A percentile compares a stretch with the other conserved stretches of the same genome.
Evolutionary conservation across 1,139 yeast genomes (phyloP).

Genomic region (Pichia sp.): DNA sequence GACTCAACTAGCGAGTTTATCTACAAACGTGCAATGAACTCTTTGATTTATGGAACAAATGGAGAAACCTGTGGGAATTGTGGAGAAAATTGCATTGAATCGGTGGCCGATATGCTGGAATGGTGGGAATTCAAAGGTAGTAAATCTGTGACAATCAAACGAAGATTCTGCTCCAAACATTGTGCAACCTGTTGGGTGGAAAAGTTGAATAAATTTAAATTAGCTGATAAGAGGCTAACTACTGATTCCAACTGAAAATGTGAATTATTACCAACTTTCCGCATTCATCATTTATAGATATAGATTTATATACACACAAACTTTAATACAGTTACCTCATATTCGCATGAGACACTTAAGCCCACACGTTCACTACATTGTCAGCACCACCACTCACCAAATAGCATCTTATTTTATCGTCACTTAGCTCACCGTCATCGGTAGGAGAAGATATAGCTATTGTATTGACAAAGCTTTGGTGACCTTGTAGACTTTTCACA

Average conservation of each 20-base stretch:
- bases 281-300: too few species aligned
- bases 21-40: conserved; percentile 39
- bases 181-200: conserved; percentile 37
- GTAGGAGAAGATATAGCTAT: conserved; percentile 54
- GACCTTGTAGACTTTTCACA: conserved; percentile 54
- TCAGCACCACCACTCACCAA: conserved; percentile 62
- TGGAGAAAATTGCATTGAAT: conserved; percentile 39
- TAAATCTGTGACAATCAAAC: conserved; percentile 39
- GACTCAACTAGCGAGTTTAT: conserved; percentile 35
- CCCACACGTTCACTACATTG: conserved; percentile 51
- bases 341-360: conserved; percentile 21
- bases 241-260: not conserved
- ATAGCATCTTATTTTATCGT: conserved; percentile 50
- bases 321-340: not conserved
- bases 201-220: conserved; percentile 15
- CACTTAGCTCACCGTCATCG: conserved; percentile 15
- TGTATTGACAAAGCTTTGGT: conserved; percentile 68
- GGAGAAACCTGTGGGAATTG: conserved; percentile 53
- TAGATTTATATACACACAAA: not conserved
- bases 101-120: conserved; percentile 52
- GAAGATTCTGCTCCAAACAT: conserved; percentile 43
- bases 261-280: too few species aligned
- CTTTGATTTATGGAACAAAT: conserved; percentile 42
- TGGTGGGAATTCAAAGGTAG: conserved; percentile 56
- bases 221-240: not conserved